These are phyloP conservation scores for Colletotrichum chlorophyti DNA, from an alignment of 2,329 filamentous ascomycete genomes.

Conservation along the genomic window DNA sequence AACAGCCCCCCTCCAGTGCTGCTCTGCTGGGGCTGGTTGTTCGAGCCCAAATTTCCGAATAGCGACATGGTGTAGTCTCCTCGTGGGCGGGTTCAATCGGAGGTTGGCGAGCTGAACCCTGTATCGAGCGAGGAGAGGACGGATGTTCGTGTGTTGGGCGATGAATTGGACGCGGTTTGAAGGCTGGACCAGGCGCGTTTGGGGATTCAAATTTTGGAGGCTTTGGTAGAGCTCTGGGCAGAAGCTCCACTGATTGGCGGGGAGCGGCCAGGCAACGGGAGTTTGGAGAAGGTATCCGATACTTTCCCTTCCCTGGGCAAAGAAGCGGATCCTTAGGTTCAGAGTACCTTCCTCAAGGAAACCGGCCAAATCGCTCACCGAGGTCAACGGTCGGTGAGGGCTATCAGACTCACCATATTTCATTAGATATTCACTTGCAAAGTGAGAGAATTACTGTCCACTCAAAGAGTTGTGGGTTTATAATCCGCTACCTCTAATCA, in stretches of 20 bases:
- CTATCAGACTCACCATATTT: no score
- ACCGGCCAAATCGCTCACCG: constrained; percentile 8
- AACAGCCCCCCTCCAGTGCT: constrained; percentile 29
- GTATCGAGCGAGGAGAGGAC: neutral
- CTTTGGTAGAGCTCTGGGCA: constrained; percentile 26
- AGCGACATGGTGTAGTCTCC: constrained; percentile 25
- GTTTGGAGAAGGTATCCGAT: neutral
- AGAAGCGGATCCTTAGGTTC: neutral
- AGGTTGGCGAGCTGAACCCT: constrained; percentile 3
- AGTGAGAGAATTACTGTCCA: no score
- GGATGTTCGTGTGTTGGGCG: no score
- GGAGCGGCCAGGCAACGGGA: constrained; percentile 27
- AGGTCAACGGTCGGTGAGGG: constrained; percentile 2
- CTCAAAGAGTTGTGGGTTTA: no score
- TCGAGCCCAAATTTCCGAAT: constrained; percentile 31
- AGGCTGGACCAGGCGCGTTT: constrained; percentile 19
- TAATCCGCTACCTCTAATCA: no score
- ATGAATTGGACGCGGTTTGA: constrained; percentile 5
- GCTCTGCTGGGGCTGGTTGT: constrained; percentile 18
- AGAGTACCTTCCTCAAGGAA: neutral
- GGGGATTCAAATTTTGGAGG: constrained; percentile 24
- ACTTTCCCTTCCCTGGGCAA: neutral
- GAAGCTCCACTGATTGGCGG: constrained; percentile 30
- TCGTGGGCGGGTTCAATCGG: constrained; percentile 3
- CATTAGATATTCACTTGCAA: no score